phyloP scores from a whole-genome alignment of 495 filamentous ascomycete genomes.

The Penicillium robsamsonii region DNA sequence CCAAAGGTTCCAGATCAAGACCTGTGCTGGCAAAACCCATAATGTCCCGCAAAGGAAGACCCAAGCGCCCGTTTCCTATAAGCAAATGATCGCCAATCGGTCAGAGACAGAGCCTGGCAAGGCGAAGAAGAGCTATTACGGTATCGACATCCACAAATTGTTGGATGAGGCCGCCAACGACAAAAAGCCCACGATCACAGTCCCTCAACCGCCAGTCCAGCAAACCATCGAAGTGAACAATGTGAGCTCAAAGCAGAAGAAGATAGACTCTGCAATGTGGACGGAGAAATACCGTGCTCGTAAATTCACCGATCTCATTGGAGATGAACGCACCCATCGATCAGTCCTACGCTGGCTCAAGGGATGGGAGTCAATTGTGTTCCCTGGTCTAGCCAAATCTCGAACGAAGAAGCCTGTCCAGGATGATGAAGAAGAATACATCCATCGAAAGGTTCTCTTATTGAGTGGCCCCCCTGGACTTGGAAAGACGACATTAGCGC shows the following conservation, averaged over 20 bases:
- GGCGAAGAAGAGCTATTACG: constrained; percentile 84
- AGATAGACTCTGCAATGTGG: constrained; percentile 61
- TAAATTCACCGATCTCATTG: constrained; percentile 88
- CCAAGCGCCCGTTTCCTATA: constrained; percentile 54
- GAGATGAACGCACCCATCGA: constrained; percentile 91
- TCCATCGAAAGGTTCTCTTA: constrained; percentile 82
- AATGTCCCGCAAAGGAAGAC: constrained; percentile 53
- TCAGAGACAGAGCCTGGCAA: constrained; percentile 65
- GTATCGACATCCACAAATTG: constrained; percentile 81
- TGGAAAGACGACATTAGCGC: constrained; percentile 93
- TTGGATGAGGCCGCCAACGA: constrained; percentile 65
- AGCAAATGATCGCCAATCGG: constrained; percentile 65
- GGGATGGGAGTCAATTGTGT: constrained; percentile 88
- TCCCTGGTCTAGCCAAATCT: constrained; percentile 64
- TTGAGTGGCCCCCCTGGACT: constrained; percentile 88
- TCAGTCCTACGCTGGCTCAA: constrained; percentile 92
- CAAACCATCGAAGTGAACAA: constrained; percentile 40
- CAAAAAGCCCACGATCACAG: constrained; percentile 31
- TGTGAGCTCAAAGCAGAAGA: constrained; percentile 30
- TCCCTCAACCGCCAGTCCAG: constrained; percentile 23
- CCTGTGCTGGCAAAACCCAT: constrained; percentile 63
- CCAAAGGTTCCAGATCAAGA: constrained; percentile 51
- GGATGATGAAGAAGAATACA: constrained; percentile 58
- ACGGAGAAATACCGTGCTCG: constrained; percentile 89
- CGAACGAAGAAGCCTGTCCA: constrained; percentile 44